phyloP scores from a whole-genome alignment of 1,139 yeast genomes.

The Hyphopichia wangnamkhiaoensis region DNA sequence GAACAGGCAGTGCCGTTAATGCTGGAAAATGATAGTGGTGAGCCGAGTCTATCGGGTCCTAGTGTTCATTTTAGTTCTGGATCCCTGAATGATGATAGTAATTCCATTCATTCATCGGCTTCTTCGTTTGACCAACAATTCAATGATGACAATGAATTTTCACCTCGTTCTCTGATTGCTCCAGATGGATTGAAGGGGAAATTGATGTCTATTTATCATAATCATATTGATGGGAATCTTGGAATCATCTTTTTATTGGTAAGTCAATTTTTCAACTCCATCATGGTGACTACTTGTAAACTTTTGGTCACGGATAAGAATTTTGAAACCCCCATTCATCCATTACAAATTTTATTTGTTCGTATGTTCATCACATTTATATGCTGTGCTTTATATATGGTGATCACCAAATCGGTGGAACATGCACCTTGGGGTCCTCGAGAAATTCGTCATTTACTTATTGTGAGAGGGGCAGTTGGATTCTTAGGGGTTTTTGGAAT shows the following conservation, averaged over 20 bases:
- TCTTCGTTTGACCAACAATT: background rate
- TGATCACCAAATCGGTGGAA: conserved; percentile 47
- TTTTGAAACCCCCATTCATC: conserved; percentile 61
- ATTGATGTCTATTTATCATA: background rate
- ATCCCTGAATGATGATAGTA: background rate
- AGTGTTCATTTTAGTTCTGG: too few relatives aligned
- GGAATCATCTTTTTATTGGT: conserved; percentile 49
- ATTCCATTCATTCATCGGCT: background rate
- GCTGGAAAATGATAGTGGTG: background rate
- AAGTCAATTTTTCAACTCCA: conserved; percentile 70
- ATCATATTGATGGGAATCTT: conserved; percentile 13
- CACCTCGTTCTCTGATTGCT: background rate
- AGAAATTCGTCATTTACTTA: conserved; percentile 52
- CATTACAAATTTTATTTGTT: conserved; percentile 72
- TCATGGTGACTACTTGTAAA: conserved; percentile 77
- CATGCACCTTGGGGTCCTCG: conserved; percentile 75
- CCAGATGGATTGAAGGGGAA: too few relatives aligned
- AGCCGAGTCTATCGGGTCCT: background rate
- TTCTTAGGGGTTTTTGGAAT: conserved; percentile 77
- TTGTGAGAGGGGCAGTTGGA: conserved; percentile 72
- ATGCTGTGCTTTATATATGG: conserved; percentile 59
- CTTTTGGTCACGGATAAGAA: conserved; percentile 64
- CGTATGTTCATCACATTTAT: conserved; percentile 74
- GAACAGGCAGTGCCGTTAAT: conserved; percentile 2
- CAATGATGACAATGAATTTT: background rate